Base-by-base conservation (phyloP, 192 early-diverging fungal genomes). In the Rhizoclosmatium sp. region DNA sequence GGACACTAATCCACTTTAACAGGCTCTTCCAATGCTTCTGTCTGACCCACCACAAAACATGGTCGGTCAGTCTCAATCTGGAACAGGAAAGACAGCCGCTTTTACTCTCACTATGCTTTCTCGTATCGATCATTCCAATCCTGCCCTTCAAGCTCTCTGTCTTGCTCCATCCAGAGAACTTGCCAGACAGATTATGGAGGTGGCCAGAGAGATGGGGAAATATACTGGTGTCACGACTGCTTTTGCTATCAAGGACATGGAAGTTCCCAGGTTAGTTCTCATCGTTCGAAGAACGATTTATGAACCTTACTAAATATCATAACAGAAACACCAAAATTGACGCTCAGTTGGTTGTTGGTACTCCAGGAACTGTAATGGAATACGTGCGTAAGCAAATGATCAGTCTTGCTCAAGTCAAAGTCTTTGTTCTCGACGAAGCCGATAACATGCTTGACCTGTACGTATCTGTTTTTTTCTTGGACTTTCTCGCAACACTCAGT, bases 341-440 rank as follows among this genome's bases (percentile, higher is more conserved):
- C 31, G 90, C 90, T 0, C 96, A 99, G 40, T 84, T 98, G 3
- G 88, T 99, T 68, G 92, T 99, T 62, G 98, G 96, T 46, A 99
- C 98, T 0, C 96, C 98, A 3, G 98, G 98, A 23, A 96, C 97
- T 2, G 92, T 99, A 0, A 84, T 80, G 23, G 95, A 97, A 39
- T 78, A 95, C 59, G 88, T 94, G 51, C 88, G 90, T 69, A 87
- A 89, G 71, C 80, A 92, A 40, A 82, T 87, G 4, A 77, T 98
- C 61, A 86, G 92, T 49, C 78, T 89, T 16, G 85, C 80, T 5
- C 68, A 87, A 65, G 80, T 96, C 48, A 90, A 92, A 69, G 89
- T 98, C 54, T 94, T 97, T 84, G 96, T 98, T 5, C 87, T 99
- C 75, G 98, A 99, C 78, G 98, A 99, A 84, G 98, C 98, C n/a